These are phyloP conservation scores for Lasiodiplodia citricola DNA, from an alignment of 2,329 filamentous ascomycete species.

Conservation along the genomic window DNA sequence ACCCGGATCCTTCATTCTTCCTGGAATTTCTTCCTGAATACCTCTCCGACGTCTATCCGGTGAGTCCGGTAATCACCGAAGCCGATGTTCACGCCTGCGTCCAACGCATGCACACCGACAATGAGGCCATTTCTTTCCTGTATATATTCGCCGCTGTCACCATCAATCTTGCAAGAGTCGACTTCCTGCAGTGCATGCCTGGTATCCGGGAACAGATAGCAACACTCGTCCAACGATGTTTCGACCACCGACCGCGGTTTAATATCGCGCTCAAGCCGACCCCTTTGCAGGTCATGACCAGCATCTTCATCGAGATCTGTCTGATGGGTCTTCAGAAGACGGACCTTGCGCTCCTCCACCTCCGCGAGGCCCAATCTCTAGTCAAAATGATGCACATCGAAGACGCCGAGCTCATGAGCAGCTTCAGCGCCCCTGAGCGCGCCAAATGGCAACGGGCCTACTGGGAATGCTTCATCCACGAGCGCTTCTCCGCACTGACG, in stretches of 20 bases:
- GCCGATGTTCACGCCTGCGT: conserved; percentile 44
- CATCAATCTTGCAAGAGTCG: conserved; percentile 9
- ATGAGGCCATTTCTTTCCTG: conserved; percentile 50
- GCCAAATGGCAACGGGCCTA: conserved; percentile 57
- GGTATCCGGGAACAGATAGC: conserved; percentile 11
- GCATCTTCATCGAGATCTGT: conserved; percentile 77
- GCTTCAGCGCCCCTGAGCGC: conserved; percentile 44
- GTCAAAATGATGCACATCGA: conserved; percentile 43
- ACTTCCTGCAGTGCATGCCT: conserved; percentile 33
- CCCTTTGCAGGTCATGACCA: conserved; percentile 63
- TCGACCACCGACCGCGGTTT: conserved; percentile 32
- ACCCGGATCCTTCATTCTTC: conserved; percentile 40
- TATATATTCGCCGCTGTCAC: conserved; percentile 46
- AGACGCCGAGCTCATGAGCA: conserved; percentile 42
- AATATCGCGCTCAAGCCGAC: conserved; percentile 33
- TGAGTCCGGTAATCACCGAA: conserved; percentile 53
- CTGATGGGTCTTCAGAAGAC: conserved; percentile 75
- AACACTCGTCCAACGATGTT: conserved; percentile 14
- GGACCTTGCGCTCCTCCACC: conserved; percentile 78
- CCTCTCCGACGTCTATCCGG: conserved; percentile 52
- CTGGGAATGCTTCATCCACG: conserved; percentile 63
- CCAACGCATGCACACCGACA: conserved; percentile 20
- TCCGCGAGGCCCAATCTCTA: conserved; percentile 78
- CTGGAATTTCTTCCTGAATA: conserved; percentile 53
- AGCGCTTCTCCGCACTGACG: conserved; percentile 61